These are phyloP conservation scores for Lenzites betulinus DNA, from an alignment of 768 basidiomycete species.

Conservation along the genomic window DNA sequence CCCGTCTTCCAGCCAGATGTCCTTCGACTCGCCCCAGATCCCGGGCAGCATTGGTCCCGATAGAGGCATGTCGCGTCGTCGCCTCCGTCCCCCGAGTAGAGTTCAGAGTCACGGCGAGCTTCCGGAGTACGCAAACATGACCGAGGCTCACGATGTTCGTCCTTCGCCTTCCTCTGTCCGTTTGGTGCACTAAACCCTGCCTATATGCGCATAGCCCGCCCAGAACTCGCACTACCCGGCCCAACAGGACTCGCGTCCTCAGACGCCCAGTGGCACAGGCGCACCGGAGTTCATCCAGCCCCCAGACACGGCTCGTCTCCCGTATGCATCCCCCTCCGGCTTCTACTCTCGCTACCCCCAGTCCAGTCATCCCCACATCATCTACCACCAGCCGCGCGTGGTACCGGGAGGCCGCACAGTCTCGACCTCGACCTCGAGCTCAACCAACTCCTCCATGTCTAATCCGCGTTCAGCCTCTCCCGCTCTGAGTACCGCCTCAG, in stretches of 20 bases:
- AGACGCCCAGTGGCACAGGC: conserved; percentile 9
- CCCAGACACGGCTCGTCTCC: not conserved
- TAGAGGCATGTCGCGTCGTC: conserved; percentile 45
- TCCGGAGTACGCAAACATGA: conserved; percentile 8
- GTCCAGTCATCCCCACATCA: not conserved
- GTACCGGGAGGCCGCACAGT: conserved; percentile 19
- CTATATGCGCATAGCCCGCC: conserved; percentile 16
- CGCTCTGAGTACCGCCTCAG: conserved; percentile 56
- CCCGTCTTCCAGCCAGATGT: conserved; percentile 8
- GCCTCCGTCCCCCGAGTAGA: conserved; percentile 9
- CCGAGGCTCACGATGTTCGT: conserved; percentile 15
- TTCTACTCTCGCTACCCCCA: not conserved
- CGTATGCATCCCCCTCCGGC: not conserved
- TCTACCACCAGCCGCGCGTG: not conserved
- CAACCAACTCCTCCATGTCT: conserved; percentile 46
- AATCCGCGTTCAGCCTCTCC: conserved; percentile 63
- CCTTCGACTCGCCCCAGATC: conserved; percentile 39
- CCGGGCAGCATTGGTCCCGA: conserved; percentile 55
- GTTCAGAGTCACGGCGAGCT: conserved; percentile 17
- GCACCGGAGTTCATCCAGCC: conserved; percentile 6
- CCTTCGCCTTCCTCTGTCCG: not conserved
- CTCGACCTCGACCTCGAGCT: conserved; percentile 48
- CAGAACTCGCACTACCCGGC: conserved; percentile 13
- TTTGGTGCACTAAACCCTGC: conserved; percentile 8
- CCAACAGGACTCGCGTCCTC: conserved; percentile 19